These are phyloP conservation scores for Didymella pinodella DNA, from an alignment of 2,329 filamentous ascomycete species.

Conservation along the genomic window DNA sequence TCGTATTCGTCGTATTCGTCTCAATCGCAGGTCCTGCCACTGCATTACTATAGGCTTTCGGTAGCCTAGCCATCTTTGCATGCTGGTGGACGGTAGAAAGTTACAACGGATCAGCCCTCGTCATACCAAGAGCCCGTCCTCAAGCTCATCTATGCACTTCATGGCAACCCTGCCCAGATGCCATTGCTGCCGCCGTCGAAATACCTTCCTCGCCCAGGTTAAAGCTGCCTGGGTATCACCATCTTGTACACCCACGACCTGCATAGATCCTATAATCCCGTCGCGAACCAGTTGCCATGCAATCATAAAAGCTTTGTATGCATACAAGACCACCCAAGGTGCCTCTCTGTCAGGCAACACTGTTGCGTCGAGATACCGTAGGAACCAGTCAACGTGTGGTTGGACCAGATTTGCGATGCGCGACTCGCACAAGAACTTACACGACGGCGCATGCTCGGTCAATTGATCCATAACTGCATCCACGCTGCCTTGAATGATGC, in stretches of 20 bases:
- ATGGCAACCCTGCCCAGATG: conserved; percentile 30
- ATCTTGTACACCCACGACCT: conserved; percentile 27
- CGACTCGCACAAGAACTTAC: conserved; percentile 29
- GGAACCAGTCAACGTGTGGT: conserved; percentile 35
- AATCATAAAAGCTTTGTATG: conserved; percentile 35
- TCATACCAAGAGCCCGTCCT: not conserved
- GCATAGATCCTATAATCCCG: conserved; percentile 26
- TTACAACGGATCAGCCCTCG: not conserved
- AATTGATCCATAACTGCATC: conserved; percentile 27
- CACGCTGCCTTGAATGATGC: conserved; percentile 30
- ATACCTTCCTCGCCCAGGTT: conserved; percentile 30
- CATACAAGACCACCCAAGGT: conserved; percentile 33
- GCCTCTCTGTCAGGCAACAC: conserved; percentile 25
- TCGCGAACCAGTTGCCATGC: conserved; percentile 32
- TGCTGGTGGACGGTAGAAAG: not conserved
- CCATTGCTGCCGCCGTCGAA: conserved; percentile 26
- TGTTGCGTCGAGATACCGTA: conserved; percentile 31
- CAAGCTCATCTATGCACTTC: conserved; percentile 27
- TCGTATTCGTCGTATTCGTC: no score
- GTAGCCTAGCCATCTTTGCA: not conserved
- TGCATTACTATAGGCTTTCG: no score
- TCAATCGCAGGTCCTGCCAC: no score
- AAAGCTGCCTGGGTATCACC: conserved; percentile 26
- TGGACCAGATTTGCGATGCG: conserved; percentile 25
- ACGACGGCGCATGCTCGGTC: conserved; percentile 27